Evolutionary conservation across 2,329 filamentous ascomycete genomes (phyloP).

Genomic region (Penicillium psychrosexuale): DNA sequence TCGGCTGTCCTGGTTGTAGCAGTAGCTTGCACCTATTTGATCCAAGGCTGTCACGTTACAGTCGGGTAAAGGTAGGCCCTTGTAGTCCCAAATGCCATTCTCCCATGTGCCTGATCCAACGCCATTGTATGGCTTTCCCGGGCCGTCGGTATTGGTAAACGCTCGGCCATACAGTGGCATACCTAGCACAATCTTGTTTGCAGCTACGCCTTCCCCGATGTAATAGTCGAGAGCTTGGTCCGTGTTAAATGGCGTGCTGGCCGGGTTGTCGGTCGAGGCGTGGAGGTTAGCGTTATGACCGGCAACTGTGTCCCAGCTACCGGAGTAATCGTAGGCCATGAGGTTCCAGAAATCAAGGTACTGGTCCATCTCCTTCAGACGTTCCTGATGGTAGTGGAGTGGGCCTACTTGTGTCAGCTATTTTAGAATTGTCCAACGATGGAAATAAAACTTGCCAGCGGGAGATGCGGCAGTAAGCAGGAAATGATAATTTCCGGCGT

Average conservation of each 20-base stretch:
- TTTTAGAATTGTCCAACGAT: background rate
- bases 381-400: slow-evolving; percentile 43
- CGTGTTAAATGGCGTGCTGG: slow-evolving; percentile 74
- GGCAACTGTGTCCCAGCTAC: slow-evolving; percentile 69
- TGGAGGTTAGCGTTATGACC: slow-evolving; percentile 82
- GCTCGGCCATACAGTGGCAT: slow-evolving; percentile 93
- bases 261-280: slow-evolving; percentile 54
- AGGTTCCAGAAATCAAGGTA: slow-evolving; percentile 53
- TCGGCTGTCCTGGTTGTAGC: slow-evolving; percentile 60
- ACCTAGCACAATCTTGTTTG: slow-evolving; percentile 75
- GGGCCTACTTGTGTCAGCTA: slow-evolving; percentile 32
- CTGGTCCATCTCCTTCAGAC: slow-evolving; percentile 45
- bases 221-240: slow-evolving; percentile 69
- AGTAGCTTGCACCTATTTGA: slow-evolving; percentile 66
- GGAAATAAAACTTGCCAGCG: slow-evolving; percentile 31
- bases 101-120: slow-evolving; percentile 77
- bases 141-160: slow-evolving; percentile 73
- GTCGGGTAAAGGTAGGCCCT: slow-evolving; percentile 69
- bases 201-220: slow-evolving; percentile 58
- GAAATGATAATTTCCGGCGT: slow-evolving; percentile 42
- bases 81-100: slow-evolving; percentile 82
- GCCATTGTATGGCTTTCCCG: slow-evolving; percentile 66
- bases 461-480: slow-evolving; percentile 48
- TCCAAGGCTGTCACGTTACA: slow-evolving; percentile 60
- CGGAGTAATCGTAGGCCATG: slow-evolving; percentile 86